phyloP scores from a whole-genome alignment of 2,329 filamentous ascomycete species.

The Botrytis galanthina region DNA sequence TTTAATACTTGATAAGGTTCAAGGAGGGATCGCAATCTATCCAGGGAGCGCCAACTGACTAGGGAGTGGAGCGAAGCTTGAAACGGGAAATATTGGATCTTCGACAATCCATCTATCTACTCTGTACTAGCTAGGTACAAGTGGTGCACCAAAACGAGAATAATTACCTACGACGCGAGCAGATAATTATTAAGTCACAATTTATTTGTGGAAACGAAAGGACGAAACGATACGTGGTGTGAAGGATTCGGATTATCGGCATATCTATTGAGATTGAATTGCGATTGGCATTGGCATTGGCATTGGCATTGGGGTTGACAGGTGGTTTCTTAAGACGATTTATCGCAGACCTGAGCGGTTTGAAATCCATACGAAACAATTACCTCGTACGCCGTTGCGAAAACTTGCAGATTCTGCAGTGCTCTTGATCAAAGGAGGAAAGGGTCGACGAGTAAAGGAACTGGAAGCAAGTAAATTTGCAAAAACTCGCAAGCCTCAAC shows the following conservation, averaged over 20 bases:
- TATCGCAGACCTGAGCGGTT: background rate
- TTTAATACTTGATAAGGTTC: background rate
- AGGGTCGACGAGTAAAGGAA: background rate
- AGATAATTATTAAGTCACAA: background rate
- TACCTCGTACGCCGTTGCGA: background rate
- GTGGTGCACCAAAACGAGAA: background rate
- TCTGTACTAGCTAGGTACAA: background rate
- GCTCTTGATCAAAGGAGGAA: background rate
- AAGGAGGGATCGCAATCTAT: background rate
- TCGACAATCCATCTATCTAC: background rate
- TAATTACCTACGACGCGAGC: background rate
- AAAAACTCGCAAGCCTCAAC: background rate
- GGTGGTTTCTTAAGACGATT: background rate
- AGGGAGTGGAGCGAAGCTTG: background rate
- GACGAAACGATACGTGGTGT: background rate
- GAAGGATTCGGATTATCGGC: background rate
- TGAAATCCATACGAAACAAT: background rate
- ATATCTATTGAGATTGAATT: background rate
- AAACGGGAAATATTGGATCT: conserved; percentile 3
- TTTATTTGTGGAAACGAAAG: background rate
- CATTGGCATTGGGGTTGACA: background rate
- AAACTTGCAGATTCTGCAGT: background rate
- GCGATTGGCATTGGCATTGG: background rate
- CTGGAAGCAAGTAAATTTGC: background rate
- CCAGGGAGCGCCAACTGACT: background rate